phyloP scores from a whole-genome alignment of 1,284 basidiomycete species.

The Ustilago vetiveriae region DNA sequence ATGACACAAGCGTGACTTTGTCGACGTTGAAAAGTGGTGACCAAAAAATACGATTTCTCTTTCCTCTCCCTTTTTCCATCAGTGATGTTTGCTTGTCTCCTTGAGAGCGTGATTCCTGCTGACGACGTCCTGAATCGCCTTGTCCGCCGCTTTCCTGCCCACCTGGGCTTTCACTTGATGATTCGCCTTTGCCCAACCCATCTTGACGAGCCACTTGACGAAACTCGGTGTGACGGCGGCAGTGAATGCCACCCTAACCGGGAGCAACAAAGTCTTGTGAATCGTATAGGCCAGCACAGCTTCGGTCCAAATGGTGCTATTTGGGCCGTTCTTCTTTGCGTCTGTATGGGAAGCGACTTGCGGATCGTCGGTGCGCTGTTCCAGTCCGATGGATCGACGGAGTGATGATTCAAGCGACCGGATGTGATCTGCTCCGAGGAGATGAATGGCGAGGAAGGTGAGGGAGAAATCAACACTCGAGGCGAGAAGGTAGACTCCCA shows the following conservation, averaged over 20 bases:
- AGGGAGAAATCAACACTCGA: slow-evolving; percentile 68
- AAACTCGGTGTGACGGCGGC: slow-evolving; percentile 85
- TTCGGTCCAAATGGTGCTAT: slow-evolving; percentile 79
- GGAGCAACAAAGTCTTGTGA: slow-evolving; percentile 94
- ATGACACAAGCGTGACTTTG: too few species aligned
- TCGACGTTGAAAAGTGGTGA: too few species aligned
- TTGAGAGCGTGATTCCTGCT: too few species aligned
- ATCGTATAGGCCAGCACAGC: slow-evolving; percentile 90
- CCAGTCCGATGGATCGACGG: slow-evolving; percentile 62
- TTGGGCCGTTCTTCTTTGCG: too few species aligned
- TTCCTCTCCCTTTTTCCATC: neutral
- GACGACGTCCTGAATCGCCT: slow-evolving; percentile 26
- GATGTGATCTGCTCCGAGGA: slow-evolving; percentile 90
- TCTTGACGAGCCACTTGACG: slow-evolving; percentile 70
- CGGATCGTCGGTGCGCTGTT: slow-evolving; percentile 19
- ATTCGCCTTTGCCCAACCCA: slow-evolving; percentile 59
- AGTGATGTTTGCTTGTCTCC: slow-evolving; percentile 24
- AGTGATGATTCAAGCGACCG: slow-evolving; percentile 75
- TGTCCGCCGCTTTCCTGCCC: slow-evolving; percentile 29
- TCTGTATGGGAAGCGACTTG: neutral
- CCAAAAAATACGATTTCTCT: too few species aligned
- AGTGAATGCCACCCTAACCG: slow-evolving; percentile 86
- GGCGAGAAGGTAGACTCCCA: slow-evolving; percentile 60
- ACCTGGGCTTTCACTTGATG: slow-evolving; percentile 33
- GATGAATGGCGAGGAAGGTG: slow-evolving; percentile 83